These are phyloP conservation scores for Glonium stellatum DNA, from an alignment of 495 filamentous ascomycete species.

Conservation along the genomic window DNA sequence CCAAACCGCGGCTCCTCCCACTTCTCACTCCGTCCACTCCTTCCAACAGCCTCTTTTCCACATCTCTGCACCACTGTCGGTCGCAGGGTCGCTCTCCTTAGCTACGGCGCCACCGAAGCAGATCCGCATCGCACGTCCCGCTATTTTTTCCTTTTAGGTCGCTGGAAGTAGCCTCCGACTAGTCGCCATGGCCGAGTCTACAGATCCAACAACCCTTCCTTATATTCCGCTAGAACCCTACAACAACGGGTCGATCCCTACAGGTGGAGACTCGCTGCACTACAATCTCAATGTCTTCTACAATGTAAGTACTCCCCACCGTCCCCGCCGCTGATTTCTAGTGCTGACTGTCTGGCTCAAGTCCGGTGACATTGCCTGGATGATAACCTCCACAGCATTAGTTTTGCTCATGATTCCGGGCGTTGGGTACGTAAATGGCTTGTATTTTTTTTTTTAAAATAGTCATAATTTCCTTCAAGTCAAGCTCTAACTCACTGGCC, in stretches of 20 bases:
- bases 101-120: slow-evolving; percentile 2
- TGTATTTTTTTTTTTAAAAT: background rate
- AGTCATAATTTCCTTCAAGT: background rate
- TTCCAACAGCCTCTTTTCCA: slow-evolving; percentile 4
- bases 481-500: slow-evolving; percentile 29
- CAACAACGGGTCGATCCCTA: slow-evolving; percentile 55
- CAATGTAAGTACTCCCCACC: slow-evolving; percentile 21
- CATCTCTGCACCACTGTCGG: background rate
- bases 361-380: slow-evolving; percentile 88
- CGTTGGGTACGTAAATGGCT: slow-evolving; percentile 56
- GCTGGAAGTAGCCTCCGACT: background rate
- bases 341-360: slow-evolving; percentile 33
- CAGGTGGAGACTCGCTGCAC: slow-evolving; percentile 65
- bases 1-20: background rate
- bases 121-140: slow-evolving; percentile 11
- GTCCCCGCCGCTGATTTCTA: background rate
- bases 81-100: background rate
- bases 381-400: slow-evolving; percentile 78
- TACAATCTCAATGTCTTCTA: slow-evolving; percentile 78
- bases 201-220: background rate
- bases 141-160: background rate
- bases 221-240: slow-evolving; percentile 17
- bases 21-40: slow-evolving; percentile 23
- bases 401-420: slow-evolving; percentile 98
- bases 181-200: slow-evolving; percentile 6